A percentile compares a stretch with the other conserved stretches of the same genome.
Evolutionary conservation across 148 eudicot genomes (phyloP).

Genomic region (Camellia sinensis): DNA sequence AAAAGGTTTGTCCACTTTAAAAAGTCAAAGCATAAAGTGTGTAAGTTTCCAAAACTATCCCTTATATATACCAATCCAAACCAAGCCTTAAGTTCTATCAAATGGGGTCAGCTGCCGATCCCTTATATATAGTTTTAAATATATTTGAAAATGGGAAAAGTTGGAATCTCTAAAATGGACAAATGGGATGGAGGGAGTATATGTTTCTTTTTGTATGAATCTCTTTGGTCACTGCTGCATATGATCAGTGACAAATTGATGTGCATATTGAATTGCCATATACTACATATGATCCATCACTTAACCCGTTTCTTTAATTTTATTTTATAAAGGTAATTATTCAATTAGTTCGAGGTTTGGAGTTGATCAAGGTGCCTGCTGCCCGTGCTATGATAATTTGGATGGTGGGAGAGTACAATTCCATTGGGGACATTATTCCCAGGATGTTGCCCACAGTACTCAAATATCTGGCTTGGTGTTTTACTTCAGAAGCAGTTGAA

Average conservation of each 20-base stretch:
- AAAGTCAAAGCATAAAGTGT: too few species aligned
- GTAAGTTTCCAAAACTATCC: too few species aligned
- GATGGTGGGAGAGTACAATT: slow-evolving; percentile 88
- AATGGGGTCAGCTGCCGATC: too few species aligned
- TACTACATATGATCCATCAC: neutral
- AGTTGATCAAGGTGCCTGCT: slow-evolving; percentile 71
- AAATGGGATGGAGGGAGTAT: too few species aligned
- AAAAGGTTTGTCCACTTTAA: too few species aligned
- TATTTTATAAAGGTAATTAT: slow-evolving; percentile 61
- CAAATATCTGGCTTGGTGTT: slow-evolving; percentile 70
- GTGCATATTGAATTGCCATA: neutral
- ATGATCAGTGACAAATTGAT: neutral
- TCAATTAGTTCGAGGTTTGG: slow-evolving; percentile 72
- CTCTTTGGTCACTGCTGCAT: slow-evolving; percentile 1
- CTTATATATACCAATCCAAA: too few species aligned
- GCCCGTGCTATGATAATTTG: slow-evolving; percentile 83
- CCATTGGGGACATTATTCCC: slow-evolving; percentile 61
- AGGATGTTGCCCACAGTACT: slow-evolving; percentile 60
- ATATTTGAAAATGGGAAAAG: too few species aligned
- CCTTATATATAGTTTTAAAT: too few species aligned
- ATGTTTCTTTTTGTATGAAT: too few species aligned
- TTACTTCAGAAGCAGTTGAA: slow-evolving; percentile 73
- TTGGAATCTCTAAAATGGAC: too few species aligned
- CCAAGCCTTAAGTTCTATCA: too few species aligned
- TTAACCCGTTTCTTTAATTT: slow-evolving; percentile 14